phyloP scores from a whole-genome alignment of 1,139 yeast genomes.

The Lodderomyces orthopsilosis region DNA sequence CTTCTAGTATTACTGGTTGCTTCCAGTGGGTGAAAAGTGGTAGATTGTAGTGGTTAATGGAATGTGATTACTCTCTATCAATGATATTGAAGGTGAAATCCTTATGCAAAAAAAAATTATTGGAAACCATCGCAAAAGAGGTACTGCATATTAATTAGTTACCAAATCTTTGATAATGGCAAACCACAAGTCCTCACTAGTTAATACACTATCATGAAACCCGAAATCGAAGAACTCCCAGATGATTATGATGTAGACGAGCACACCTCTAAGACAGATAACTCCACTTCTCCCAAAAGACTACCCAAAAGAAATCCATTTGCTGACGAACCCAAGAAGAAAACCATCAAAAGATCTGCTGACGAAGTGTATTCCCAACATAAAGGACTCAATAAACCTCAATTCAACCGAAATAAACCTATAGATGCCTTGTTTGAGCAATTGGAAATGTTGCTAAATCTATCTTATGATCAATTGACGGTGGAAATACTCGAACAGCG shows the following conservation, averaged over 20 bases:
- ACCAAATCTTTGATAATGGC: too few relatives aligned
- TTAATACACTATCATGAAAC: slow-evolving; percentile 24
- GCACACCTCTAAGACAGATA: too few relatives aligned
- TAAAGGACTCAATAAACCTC: slow-evolving; percentile 38
- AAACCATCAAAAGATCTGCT: slow-evolving; percentile 32
- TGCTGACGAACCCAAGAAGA: slow-evolving; percentile 21
- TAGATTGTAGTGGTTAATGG: not conserved
- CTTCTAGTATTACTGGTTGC: not conserved
- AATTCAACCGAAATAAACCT: slow-evolving; percentile 29
- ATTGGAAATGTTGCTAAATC: slow-evolving; percentile 28
- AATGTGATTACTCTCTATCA: too few relatives aligned
- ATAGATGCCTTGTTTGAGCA: slow-evolving; percentile 35
- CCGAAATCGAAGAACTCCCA: slow-evolving; percentile 27
- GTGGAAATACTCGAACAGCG: slow-evolving; percentile 17
- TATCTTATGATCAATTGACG: slow-evolving; percentile 22
- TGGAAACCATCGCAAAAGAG: not conserved
- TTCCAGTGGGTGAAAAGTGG: not conserved
- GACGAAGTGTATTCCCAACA: slow-evolving; percentile 33
- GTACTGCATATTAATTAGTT: not conserved
- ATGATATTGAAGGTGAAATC: too few relatives aligned
- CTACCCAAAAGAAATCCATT: slow-evolving; percentile 31
- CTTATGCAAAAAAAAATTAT: not conserved
- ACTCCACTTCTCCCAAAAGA: not conserved
- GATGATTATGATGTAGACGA: slow-evolving; percentile 1
- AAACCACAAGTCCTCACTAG: not conserved